These are phyloP conservation scores for Coniochaeta sp. DNA, from an alignment of 2,329 filamentous ascomycete species.

Conservation along the genomic window DNA sequence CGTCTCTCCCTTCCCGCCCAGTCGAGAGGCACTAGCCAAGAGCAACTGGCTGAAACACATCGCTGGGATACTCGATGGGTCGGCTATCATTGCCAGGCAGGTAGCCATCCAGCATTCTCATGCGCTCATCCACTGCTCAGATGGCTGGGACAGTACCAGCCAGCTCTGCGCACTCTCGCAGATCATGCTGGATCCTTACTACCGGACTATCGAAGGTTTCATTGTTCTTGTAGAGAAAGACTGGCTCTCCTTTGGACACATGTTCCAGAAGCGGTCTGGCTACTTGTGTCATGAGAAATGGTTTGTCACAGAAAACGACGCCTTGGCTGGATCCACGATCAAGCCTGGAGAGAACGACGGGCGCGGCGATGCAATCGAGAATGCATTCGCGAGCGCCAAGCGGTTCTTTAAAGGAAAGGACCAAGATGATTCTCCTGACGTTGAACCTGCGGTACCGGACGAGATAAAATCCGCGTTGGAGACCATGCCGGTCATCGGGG, in stretches of 20 bases:
- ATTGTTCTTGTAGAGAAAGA: slow-evolving; percentile 94
- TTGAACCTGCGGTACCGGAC: slow-evolving; percentile 49
- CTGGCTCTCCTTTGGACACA: slow-evolving; percentile 95
- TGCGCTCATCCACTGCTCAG: slow-evolving; percentile 93
- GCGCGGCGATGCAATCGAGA: slow-evolving; percentile 71
- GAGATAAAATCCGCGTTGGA: slow-evolving; percentile 20
- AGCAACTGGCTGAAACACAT: slow-evolving; percentile 94
- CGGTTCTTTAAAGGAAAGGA: slow-evolving; percentile 81
- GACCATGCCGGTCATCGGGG: slow-evolving; percentile 30
- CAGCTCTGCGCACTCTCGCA: slow-evolving; percentile 89
- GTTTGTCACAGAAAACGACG: slow-evolving; percentile 83
- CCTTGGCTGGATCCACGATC: slow-evolving; percentile 55
- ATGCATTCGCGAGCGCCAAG: slow-evolving; percentile 74
- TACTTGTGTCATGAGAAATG: slow-evolving; percentile 86
- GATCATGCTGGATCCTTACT: slow-evolving; percentile 92
- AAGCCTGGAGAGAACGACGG: slow-evolving; percentile 56
- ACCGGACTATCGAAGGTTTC: slow-evolving; percentile 88
- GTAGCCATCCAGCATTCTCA: slow-evolving; percentile 91
- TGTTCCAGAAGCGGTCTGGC: slow-evolving; percentile 90
- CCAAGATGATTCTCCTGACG: slow-evolving; percentile 49
- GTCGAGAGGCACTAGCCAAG: slow-evolving; percentile 69
- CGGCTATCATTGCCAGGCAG: slow-evolving; percentile 75
- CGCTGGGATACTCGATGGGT: slow-evolving; percentile 72
- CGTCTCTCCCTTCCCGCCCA: slow-evolving; percentile 74
- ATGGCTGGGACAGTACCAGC: slow-evolving; percentile 96